Evolutionary conservation across 2,329 filamentous ascomycete genomes (phyloP).

Genomic region (Fusarium xylarioides): DNA sequence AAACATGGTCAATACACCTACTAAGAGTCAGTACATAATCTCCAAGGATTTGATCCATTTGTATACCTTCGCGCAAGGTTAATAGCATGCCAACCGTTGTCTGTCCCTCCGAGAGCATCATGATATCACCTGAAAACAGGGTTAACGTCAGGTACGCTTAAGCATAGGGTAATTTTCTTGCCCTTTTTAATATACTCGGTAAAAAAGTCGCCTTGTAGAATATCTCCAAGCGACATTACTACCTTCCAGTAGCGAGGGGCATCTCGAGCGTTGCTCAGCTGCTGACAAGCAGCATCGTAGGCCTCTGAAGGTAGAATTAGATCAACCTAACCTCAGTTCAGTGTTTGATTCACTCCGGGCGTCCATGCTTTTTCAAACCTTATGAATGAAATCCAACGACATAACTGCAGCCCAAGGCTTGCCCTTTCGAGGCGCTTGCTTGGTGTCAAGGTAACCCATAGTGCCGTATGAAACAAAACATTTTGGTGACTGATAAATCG

Average conservation of each 20-base stretch:
- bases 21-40: not conserved
- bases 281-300: constrained; percentile 62
- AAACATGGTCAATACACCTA: constrained; percentile 77
- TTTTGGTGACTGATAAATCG: constrained; percentile 68
- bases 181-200: constrained; percentile 85
- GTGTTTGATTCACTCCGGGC: not conserved
- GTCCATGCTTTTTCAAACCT: constrained; percentile 52
- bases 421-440: constrained; percentile 74
- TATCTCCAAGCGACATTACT: constrained; percentile 74
- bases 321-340: constrained; percentile 59
- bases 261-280: constrained; percentile 53
- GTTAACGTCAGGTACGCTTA: not conserved
- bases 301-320: constrained; percentile 75
- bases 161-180: constrained; percentile 44
- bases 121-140: constrained; percentile 68
- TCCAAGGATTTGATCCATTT: not conserved
- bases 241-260: constrained; percentile 70
- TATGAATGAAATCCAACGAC: constrained; percentile 73
- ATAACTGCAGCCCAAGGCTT: constrained; percentile 79
- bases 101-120: constrained; percentile 85
- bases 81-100: constrained; percentile 77
- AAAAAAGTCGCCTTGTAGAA: constrained; percentile 81
- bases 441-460: constrained; percentile 75
- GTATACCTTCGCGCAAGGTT: constrained; percentile 71
- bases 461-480: constrained; percentile 77